These are phyloP conservation scores for Kodamaea fukazawae DNA, from an alignment of 805 yeast species.

Conservation along the genomic window DNA sequence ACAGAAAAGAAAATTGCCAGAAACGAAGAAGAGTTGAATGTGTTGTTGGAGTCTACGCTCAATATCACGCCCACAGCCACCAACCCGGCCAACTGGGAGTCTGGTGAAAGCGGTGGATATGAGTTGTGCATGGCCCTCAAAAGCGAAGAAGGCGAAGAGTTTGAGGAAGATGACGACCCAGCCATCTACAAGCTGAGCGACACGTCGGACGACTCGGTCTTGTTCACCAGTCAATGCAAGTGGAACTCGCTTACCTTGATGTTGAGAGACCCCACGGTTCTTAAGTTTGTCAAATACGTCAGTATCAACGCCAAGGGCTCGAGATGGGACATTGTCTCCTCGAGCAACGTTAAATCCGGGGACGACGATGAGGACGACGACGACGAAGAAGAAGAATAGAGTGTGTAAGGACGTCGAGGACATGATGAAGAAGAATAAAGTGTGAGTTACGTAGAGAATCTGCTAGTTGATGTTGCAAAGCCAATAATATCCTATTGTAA, in stretches of 20 bases:
- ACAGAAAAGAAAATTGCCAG: constrained; percentile 40
- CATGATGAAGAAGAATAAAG: background rate
- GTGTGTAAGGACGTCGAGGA: constrained; percentile 5
- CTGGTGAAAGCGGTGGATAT: constrained; percentile 92
- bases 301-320: constrained; percentile 85
- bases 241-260: constrained; percentile 81
- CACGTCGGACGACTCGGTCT: constrained; percentile 67
- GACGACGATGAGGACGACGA: constrained; percentile 29
- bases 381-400: constrained; percentile 38
- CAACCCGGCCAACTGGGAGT: constrained; percentile 69
- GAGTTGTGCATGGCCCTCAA: constrained; percentile 81
- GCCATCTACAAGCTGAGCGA: constrained; percentile 66
- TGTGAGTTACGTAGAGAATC: background rate
- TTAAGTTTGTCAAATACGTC: constrained; percentile 90
- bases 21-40: constrained; percentile 35
- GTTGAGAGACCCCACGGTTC: constrained; percentile 79
- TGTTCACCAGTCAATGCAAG: constrained; percentile 73
- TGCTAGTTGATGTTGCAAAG: background rate
- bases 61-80: constrained; percentile 68
- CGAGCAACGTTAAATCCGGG: constrained; percentile 62
- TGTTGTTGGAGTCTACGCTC: constrained; percentile 73
- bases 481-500: background rate
- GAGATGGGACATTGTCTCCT: constrained; percentile 84
- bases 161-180: constrained; percentile 66
- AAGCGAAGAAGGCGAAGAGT: constrained; percentile 44